Base-by-base conservation (phyloP, 2,329 filamentous ascomycete genomes). In the Scleromitrula shiraiana region DNA sequence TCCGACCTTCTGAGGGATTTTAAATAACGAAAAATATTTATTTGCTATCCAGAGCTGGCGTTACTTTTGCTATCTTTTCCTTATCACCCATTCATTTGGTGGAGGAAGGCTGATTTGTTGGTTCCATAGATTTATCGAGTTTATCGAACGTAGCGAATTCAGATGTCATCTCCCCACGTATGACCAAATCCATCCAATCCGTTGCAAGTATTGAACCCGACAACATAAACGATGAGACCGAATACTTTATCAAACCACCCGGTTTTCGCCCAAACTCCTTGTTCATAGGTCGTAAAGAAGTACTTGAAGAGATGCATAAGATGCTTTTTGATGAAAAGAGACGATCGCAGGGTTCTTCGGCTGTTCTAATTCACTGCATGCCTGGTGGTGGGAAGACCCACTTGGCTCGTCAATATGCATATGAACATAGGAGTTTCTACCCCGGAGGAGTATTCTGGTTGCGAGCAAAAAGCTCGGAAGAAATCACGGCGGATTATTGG, bases 361-460 rank as follows among this genome's bases (percentile, higher is more conserved):
- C 81, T 1, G 80, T 83, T 2, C 66, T 86, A 7, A 72, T 87
- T 9, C 76, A 78, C 53, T 78, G 78, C 29, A 75, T 80, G 32
- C 77, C 81, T 2, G 83, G 83, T 2, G 77, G 77, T 12, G 83
- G 83, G 2, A 87, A 87, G 64, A 81, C 80, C 1, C 82, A 85
- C 57, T 67, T 86, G 12, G 81, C 81, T 23, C 72, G 82, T 3
- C 72, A 86, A 62, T 86, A 85, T 59, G 74, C 83, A 24, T 83
- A 80, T 56, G 63, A 69, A 4, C 75, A 84, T 56, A 75, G 70
- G 29, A 65, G 71, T 4, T 68, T 76, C 51, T 86, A 82, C 55
- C 74, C 76, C 0, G 81, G 80, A 2, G 83, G 83, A 1, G 71
- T 85, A 36, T 87, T 83, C 62, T 87, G 83, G 83, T 72, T 85